Evolutionary conservation across 345 rosid species (phyloP).

Genomic region (Fremontodendron californicum): DNA sequence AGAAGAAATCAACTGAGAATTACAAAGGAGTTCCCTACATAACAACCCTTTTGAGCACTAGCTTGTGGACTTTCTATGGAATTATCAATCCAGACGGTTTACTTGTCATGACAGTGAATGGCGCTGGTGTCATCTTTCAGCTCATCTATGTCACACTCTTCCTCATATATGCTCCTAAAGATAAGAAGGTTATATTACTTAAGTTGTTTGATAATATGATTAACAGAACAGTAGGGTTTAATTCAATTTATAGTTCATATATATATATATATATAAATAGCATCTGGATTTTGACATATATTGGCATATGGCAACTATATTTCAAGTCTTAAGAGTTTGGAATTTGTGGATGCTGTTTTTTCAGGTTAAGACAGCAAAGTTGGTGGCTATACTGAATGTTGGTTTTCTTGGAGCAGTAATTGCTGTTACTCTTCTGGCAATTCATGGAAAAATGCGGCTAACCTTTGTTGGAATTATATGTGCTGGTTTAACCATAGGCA

Average conservation of each 20-base stretch:
- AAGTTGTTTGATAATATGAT: neutral
- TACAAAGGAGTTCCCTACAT: constrained; percentile 54
- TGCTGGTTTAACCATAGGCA: constrained; percentile 42
- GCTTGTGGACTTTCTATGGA: constrained; percentile 65
- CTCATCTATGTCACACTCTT: constrained; percentile 42
- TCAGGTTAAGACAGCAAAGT: constrained; percentile 43
- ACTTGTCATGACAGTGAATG: constrained; percentile 48
- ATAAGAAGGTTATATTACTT: constrained; percentile 35
- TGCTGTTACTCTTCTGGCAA: constrained; percentile 37
- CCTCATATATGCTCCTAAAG: constrained; percentile 42
- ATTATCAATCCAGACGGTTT: constrained; percentile 47
- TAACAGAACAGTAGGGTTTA: neutral
- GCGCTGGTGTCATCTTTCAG: constrained; percentile 45
- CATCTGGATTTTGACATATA: too few species aligned
- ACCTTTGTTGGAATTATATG: constrained; percentile 51
- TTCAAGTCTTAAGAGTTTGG: neutral
- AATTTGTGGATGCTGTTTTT: neutral
- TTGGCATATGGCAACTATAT: neutral
- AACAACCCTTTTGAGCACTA: constrained; percentile 53
- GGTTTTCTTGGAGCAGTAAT: constrained; percentile 48
- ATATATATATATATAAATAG: neutral
- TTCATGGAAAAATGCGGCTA: constrained; percentile 32
- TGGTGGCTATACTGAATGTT: constrained; percentile 38
- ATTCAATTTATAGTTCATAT: neutral
- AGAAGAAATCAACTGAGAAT: constrained; percentile 52